Percentiles rank a stretch among this genome's conserved stretches.
These are phyloP conservation scores for Paramecium octaurelia DNA, from an alignment of 73 alveolate species.

Conservation along the genomic window DNA sequence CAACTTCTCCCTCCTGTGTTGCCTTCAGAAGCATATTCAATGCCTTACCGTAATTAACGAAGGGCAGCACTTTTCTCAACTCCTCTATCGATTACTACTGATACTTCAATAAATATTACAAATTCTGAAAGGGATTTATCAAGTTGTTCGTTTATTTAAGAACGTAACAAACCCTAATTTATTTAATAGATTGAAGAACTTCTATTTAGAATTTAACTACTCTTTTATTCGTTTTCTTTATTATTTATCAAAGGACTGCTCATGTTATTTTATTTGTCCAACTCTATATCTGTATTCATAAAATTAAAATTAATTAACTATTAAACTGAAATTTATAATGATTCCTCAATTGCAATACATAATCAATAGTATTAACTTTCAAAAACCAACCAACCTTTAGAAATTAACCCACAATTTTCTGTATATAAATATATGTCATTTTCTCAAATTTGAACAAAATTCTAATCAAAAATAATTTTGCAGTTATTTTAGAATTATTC, in stretches of 20 bases:
- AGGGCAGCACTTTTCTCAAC: background rate
- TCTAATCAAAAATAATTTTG: no score
- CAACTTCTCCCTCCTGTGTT: background rate
- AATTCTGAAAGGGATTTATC: background rate
- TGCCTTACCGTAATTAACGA: background rate
- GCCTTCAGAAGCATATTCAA: background rate
- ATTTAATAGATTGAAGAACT: background rate
- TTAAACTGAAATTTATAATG: background rate
- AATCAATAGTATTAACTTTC: background rate
- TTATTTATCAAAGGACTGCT: background rate
- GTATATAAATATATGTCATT: no score
- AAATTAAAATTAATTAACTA: background rate
- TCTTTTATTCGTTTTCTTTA: background rate
- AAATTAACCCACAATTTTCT: background rate
- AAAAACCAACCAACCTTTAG: background rate
- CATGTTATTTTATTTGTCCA: background rate
- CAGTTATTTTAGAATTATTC: no score
- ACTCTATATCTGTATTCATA: background rate
- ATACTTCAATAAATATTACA: background rate
- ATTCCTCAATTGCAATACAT: background rate
- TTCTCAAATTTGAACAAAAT: no score
- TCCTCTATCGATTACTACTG: background rate
- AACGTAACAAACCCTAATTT: background rate
- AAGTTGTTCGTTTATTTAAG: background rate
- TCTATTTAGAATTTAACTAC: background rate